These are phyloP conservation scores for Graphilbum ipis-grandicollis DNA, from an alignment of 2,329 filamentous ascomycete species.

Conservation along the genomic window DNA sequence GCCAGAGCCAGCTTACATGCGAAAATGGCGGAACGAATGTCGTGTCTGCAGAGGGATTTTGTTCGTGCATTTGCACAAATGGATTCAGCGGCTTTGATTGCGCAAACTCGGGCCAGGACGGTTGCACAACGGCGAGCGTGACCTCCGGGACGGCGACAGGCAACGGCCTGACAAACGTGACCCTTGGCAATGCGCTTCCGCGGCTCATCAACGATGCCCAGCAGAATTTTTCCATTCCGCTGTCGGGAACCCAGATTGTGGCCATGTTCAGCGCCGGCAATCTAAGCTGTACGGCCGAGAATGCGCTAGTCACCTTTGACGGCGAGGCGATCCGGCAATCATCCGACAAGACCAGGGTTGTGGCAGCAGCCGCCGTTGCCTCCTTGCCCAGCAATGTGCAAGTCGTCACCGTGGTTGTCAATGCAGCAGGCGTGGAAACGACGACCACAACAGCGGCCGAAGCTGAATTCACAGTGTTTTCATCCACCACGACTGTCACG, in stretches of 20 bases:
- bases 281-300: conserved; percentile 69
- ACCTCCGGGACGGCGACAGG: background rate
- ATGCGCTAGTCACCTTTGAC: conserved; percentile 74
- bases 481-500: conserved; percentile 12
- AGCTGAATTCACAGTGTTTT: no score
- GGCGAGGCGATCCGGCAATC: conserved; percentile 26
- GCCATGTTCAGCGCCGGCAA: conserved; percentile 59
- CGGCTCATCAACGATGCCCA: conserved; percentile 49
- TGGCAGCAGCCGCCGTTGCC: background rate
- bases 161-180: conserved; percentile 46
- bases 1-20: conserved; percentile 46
- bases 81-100: conserved; percentile 55
- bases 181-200: conserved; percentile 64
- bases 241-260: conserved; percentile 53
- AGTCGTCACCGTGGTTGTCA: conserved; percentile 8
- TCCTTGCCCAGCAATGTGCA: conserved; percentile 4
- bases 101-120: conserved; percentile 25
- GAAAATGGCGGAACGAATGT: conserved; percentile 68
- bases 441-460: no score
- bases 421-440: no score
- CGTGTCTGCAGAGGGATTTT: conserved; percentile 41
- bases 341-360: conserved; percentile 12
- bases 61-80: conserved; percentile 77
- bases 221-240: conserved; percentile 56
- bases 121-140: conserved; percentile 35